These are phyloP conservation scores for Prunus mira DNA, from an alignment of 306 rosid genomes.

Conservation along the genomic window DNA sequence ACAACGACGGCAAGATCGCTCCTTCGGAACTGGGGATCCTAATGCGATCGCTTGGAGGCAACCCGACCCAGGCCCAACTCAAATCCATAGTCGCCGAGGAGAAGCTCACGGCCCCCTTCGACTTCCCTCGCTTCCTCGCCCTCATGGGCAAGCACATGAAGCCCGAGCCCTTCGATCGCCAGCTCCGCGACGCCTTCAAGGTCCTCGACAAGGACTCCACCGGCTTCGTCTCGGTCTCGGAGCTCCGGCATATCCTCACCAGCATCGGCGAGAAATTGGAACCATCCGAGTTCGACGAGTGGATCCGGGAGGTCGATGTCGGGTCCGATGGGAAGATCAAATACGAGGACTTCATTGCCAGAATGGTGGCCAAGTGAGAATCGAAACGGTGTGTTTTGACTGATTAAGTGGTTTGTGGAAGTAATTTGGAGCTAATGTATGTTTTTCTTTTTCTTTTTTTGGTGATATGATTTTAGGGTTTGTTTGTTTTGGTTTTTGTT, in stretches of 20 bases:
- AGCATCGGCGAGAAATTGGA: constrained; percentile 97
- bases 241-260: constrained; percentile 92
- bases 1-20: constrained; percentile 85
- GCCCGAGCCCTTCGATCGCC: constrained; percentile 95
- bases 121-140: constrained; percentile 75
- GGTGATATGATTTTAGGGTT: constrained; percentile 13
- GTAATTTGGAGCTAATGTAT: constrained; percentile 28
- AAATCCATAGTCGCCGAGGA: constrained; percentile 78
- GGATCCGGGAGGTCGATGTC: constrained; percentile 96
- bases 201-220: constrained; percentile 87
- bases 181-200: constrained; percentile 91
- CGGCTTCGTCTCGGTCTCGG: constrained; percentile 75
- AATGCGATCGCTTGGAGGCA: constrained; percentile 94
- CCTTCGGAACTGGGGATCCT: constrained; percentile 98
- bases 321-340: constrained; percentile 89
- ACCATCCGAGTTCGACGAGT: constrained; percentile 92
- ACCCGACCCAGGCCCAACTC: constrained; percentile 97
- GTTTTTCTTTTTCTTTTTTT: neutral
- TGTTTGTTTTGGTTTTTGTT: constrained; percentile 27
- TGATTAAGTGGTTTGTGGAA: constrained; percentile 18
- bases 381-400: constrained; percentile 13
- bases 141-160: constrained; percentile 95
- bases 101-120: constrained; percentile 77
- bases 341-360: constrained; percentile 91
- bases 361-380: constrained; percentile 96